Evolutionary conservation across 352 stramenopile genomes (phyloP).

Genomic region (Bremia lactucae): DNA sequence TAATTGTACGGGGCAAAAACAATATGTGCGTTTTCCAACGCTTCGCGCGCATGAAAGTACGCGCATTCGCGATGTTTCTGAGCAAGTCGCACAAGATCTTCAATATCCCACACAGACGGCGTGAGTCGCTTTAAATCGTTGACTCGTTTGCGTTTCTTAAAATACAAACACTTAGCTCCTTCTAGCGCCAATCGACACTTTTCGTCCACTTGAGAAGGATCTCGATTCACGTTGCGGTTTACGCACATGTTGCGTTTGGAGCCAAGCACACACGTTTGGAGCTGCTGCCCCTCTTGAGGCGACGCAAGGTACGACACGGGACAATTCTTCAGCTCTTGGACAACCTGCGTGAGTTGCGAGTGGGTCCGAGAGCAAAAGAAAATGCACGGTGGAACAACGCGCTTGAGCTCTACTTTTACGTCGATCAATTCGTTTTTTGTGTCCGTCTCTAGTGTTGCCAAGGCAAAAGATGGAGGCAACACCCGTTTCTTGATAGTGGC

Average conservation of each 20-base stretch:
- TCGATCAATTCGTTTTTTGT: constrained; percentile 4
- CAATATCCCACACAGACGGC: constrained; percentile 76
- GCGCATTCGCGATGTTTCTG: constrained; percentile 74
- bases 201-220: constrained; percentile 52
- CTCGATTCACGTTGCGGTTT: constrained; percentile 58
- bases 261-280: constrained; percentile 75
- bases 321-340: constrained; percentile 73
- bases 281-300: constrained; percentile 31
- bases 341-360: constrained; percentile 73
- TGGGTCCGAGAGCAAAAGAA: constrained; percentile 86
- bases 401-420: constrained; percentile 4
- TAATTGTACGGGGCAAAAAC: constrained; percentile 88
- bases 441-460: neutral
- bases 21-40: constrained; percentile 51
- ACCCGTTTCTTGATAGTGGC: constrained; percentile 15
- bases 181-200: constrained; percentile 45
- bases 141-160: constrained; percentile 23
- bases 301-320: constrained; percentile 45
- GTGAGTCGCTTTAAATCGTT: constrained; percentile 32
- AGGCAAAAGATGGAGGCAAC: constrained; percentile 17
- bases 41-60: constrained; percentile 56
- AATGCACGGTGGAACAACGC: constrained; percentile 48
- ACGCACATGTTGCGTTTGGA: constrained; percentile 78
- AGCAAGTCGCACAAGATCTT: constrained; percentile 61
- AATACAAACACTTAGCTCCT: constrained; percentile 20